phyloP scores from a whole-genome alignment of 2,329 filamentous ascomycete genomes.

The Cladosporium sp. region DNA sequence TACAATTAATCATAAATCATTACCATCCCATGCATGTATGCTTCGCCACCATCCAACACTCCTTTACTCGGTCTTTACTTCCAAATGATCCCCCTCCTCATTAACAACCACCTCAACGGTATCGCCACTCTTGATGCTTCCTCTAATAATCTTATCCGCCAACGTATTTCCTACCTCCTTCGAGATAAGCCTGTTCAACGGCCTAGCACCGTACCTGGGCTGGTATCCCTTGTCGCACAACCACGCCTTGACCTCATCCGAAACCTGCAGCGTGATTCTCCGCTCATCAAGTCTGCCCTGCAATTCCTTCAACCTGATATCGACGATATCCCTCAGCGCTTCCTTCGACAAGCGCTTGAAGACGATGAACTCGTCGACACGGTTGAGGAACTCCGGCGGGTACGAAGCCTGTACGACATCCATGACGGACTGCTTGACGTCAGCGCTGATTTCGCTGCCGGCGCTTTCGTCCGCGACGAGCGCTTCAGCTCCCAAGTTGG shows the following conservation, averaged over 20 bases:
- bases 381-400: slow-evolving; percentile 92
- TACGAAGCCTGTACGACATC: slow-evolving; percentile 76
- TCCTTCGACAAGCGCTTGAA: slow-evolving; percentile 81
- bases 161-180: slow-evolving; percentile 87
- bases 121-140: slow-evolving; percentile 75
- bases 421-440: slow-evolving; percentile 80
- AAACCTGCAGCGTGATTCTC: slow-evolving; percentile 74
- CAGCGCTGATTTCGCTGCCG: slow-evolving; percentile 60
- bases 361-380: slow-evolving; percentile 94
- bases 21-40: slow-evolving; percentile 5
- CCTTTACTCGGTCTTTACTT: too few relatives aligned
- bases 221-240: slow-evolving; percentile 88
- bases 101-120: slow-evolving; percentile 70
- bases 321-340: slow-evolving; percentile 87
- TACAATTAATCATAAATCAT: slow-evolving; percentile 17
- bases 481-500: slow-evolving; percentile 90
- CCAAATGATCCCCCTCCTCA: slow-evolving; percentile 51
- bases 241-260: slow-evolving; percentile 76
- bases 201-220: slow-evolving; percentile 85
- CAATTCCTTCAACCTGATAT: slow-evolving; percentile 84
- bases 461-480: slow-evolving; percentile 61
- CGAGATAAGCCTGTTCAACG: slow-evolving; percentile 85
- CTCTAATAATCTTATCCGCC: slow-evolving; percentile 89
- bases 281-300: slow-evolving; percentile 81
- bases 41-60: too few relatives aligned